Base-by-base conservation (phyloP, 2,329 filamentous ascomycete species). In the Fonsecaea erecta region DNA sequence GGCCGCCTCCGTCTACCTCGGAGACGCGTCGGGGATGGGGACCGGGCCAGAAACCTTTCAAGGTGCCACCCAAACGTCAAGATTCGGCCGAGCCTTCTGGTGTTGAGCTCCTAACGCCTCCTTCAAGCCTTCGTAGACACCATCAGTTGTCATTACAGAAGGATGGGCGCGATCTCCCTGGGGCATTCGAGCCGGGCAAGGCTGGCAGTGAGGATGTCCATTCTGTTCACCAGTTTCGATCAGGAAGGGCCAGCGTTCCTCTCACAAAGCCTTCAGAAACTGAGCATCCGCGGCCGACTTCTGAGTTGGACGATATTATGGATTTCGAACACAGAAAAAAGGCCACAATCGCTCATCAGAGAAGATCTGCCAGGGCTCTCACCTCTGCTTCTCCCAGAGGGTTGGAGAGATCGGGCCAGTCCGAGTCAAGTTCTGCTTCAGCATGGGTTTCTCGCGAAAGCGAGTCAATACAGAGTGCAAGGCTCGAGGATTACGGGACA, bases 241-340 rank as follows among this genome's bases (percentile, higher is more conserved):
- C n/a, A 18, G 12, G 21, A 24, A 34, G 35, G 18, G 43, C 35
- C 28, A 48, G 12, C 26, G 24, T 18, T 12, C 8, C 37, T 46
- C 18, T 18, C 8, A 26, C 9, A 16, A 6, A 12, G 14, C n/a
- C 8, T 21, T 26, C 40, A 28, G 11, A 24, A 16, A 58, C 9
- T 18, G n/a, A 46, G n/a, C 21, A 8, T 32, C 12, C 63, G 6
- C 56, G 46, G 14, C 60, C 68, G 0, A 62, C 68, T 7, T 51
- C 70, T 1, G 72, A 73, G 34, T 52, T 77, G 3, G 70, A 73
- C 46, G 70, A 73, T 12, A 76, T 77, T 24, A 71, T 79, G 53
- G 76, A 79, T 35, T 79, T 78, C 64, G 77, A 79, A 54, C 70
- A 71, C 16, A 73, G 77, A 46, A 79, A 79, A 68, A 76, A 73